These are phyloP conservation scores for Suillus spraguei DNA, from an alignment of 768 basidiomycete genomes.

Conservation along the genomic window DNA sequence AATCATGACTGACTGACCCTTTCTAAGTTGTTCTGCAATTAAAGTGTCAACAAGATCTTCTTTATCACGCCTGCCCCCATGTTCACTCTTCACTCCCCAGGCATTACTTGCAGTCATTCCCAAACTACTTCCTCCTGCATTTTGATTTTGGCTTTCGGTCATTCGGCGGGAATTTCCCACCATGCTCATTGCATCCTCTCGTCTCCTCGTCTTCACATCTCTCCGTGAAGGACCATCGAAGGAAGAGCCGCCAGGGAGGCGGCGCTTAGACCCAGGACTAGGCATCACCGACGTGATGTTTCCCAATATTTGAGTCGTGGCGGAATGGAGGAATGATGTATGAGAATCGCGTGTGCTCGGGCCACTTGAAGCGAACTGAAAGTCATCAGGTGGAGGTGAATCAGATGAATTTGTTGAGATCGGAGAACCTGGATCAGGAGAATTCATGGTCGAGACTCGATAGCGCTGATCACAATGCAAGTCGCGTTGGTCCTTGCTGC, in stretches of 20 bases:
- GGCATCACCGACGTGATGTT: slow-evolving; percentile 24
- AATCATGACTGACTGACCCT: slow-evolving; percentile 40
- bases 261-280: slow-evolving; percentile 45
- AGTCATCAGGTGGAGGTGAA: slow-evolving; percentile 39
- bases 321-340: slow-evolving; percentile 19
- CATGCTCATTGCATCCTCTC: slow-evolving; percentile 41
- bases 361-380: slow-evolving; percentile 23
- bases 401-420: slow-evolving; percentile 40
- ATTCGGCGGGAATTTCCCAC: slow-evolving; percentile 25
- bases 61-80: slow-evolving; percentile 51
- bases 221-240: slow-evolving; percentile 44
- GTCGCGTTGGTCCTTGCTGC: neutral
- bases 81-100: slow-evolving; percentile 36
- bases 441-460: slow-evolving; percentile 30
- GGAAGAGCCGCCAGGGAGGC: slow-evolving; percentile 50
- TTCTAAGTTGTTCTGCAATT: slow-evolving; percentile 55
- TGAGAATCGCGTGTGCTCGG: slow-evolving; percentile 29
- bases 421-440: slow-evolving; percentile 39
- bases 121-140: slow-evolving; percentile 10
- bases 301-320: slow-evolving; percentile 23
- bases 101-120: slow-evolving; percentile 22
- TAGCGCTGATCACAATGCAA: neutral
- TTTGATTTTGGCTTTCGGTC: slow-evolving; percentile 26
- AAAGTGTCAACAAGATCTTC: slow-evolving; percentile 55
- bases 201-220: slow-evolving; percentile 53